A percentile compares a stretch with the other conserved stretches of the same genome.
These are phyloP conservation scores for Cantharellus anzutake DNA, from an alignment of 768 basidiomycete species.

Conservation along the genomic window DNA sequence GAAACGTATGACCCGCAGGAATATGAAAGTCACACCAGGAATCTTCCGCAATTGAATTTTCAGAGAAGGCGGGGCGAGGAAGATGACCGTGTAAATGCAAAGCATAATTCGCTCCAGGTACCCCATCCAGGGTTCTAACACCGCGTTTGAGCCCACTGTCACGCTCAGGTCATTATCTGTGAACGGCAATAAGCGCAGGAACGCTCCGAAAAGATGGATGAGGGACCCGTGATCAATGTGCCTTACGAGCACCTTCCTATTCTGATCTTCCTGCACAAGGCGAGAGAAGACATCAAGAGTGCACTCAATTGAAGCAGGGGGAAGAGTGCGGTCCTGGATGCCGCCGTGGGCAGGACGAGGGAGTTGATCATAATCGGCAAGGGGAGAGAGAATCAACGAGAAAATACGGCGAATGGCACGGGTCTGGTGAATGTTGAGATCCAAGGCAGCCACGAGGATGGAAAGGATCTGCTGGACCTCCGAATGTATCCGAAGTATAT, in stretches of 20 bases:
- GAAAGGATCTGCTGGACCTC: slow-evolving; percentile 55
- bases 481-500: slow-evolving; percentile 54
- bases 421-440: slow-evolving; percentile 14
- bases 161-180: slow-evolving; percentile 45
- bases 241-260: slow-evolving; percentile 50
- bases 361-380: slow-evolving; percentile 29
- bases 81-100: slow-evolving; percentile 73
- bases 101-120: slow-evolving; percentile 65
- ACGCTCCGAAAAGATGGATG: slow-evolving; percentile 41
- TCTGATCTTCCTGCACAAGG: slow-evolving; percentile 54
- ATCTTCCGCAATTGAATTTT: slow-evolving; percentile 49
- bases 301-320: slow-evolving; percentile 38
- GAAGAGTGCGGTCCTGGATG: slow-evolving; percentile 28
- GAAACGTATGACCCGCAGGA: slow-evolving; percentile 55
- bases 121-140: slow-evolving; percentile 39
- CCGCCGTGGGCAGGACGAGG: slow-evolving; percentile 1
- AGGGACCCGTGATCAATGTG: slow-evolving; percentile 39
- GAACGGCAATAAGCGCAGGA: slow-evolving; percentile 74
- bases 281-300: slow-evolving; percentile 79
- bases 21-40: slow-evolving; percentile 47
- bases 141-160: slow-evolving; percentile 21
- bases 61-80: slow-evolving; percentile 56
- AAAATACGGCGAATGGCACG: slow-evolving; percentile 32
- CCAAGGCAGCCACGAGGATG: slow-evolving; percentile 26
- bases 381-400: slow-evolving; percentile 51